phyloP scores from a whole-genome alignment of 495 filamentous ascomycete species.

The Evernia prunastri region DNA sequence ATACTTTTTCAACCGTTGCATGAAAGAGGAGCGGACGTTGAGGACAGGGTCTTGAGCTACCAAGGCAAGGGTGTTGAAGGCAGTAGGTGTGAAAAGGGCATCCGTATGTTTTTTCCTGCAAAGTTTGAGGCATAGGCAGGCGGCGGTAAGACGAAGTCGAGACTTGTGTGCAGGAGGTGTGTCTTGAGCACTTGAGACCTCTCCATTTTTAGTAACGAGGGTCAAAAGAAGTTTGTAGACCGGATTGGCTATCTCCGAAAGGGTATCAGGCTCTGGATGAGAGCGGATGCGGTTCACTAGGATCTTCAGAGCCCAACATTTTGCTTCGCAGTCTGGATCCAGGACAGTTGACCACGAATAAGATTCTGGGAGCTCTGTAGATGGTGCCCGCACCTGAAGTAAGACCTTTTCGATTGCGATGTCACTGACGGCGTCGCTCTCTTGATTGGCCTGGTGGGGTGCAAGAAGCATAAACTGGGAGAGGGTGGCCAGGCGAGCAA shows the following conservation, averaged over 20 bases:
- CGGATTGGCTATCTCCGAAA: conserved; percentile 50
- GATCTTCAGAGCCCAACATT: conserved; percentile 81
- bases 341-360: conserved; percentile 64
- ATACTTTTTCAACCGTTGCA: conserved; percentile 82
- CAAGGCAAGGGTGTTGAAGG: conserved; percentile 74
- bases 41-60: conserved; percentile 71
- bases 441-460: conserved; percentile 62
- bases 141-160: conserved; percentile 72
- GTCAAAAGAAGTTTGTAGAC: conserved; percentile 74
- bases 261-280: conserved; percentile 46
- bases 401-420: conserved; percentile 73
- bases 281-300: conserved; percentile 81
- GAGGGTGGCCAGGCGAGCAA: conserved; percentile 77
- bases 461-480: conserved; percentile 78
- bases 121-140: conserved; percentile 76
- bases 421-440: conserved; percentile 67
- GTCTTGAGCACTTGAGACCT: conserved; percentile 64
- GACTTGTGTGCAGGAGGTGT: conserved; percentile 70
- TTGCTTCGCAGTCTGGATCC: conserved; percentile 77
- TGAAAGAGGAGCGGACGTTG: conserved; percentile 68
- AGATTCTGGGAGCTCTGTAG: conserved; percentile 39
- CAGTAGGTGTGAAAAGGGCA: conserved; percentile 57
- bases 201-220: conserved; percentile 66
- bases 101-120: conserved; percentile 70
- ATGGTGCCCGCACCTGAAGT: conserved; percentile 54